Percentiles rank a stretch among this genome's conserved stretches.
These are phyloP conservation scores for Fusarium gaditjirri DNA, from an alignment of 2,329 filamentous ascomycete genomes.

Conservation along the genomic window DNA sequence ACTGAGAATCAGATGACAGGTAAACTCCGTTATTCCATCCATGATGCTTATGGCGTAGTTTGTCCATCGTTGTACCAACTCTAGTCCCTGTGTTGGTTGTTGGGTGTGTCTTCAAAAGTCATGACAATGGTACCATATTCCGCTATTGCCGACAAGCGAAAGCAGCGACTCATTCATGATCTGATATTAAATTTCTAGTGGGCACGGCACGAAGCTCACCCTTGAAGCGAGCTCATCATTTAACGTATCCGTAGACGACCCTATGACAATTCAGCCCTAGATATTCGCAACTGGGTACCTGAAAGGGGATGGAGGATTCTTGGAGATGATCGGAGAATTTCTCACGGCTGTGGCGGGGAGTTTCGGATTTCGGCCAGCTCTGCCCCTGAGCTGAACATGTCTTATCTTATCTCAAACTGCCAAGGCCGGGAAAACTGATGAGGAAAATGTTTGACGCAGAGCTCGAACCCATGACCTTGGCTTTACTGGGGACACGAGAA, in stretches of 20 bases:
- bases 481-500: not conserved
- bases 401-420: slow-evolving; percentile 4
- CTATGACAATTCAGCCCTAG: not conserved
- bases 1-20: not conserved
- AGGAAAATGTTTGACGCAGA: not conserved
- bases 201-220: not conserved
- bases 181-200: not conserved
- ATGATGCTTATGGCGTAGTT: too few relatives aligned
- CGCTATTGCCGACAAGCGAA: not conserved
- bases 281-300: not conserved
- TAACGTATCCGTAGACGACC: not conserved
- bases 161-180: not conserved
- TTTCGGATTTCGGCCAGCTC: not conserved
- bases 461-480: not conserved
- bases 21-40: not conserved
- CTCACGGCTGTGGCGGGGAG: not conserved
- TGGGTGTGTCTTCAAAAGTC: rapidly evolving
- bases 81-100: not conserved
- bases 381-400: not conserved
- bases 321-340: slow-evolving; percentile 16
- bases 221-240: slow-evolving; percentile 1
- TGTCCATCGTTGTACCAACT: rapidly evolving
- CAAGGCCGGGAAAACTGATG: not conserved
- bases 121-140: not conserved
- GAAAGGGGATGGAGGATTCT: slow-evolving; percentile 10